phyloP scores from a whole-genome alignment of 176 grass and related monocot species.

The Bromus sterilis region DNA sequence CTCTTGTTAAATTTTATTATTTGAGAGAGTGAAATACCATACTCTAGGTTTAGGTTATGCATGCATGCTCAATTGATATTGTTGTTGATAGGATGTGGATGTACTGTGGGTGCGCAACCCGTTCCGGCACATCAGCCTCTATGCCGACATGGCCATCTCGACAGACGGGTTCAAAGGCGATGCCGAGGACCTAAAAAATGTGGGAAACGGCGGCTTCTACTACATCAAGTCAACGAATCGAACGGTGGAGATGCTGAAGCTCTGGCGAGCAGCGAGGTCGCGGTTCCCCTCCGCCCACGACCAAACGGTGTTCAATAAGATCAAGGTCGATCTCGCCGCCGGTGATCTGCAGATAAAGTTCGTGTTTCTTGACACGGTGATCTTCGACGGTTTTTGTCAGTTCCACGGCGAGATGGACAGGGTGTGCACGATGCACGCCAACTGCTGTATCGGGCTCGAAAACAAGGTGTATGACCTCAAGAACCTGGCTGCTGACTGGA shows the following conservation, averaged over 20 bases:
- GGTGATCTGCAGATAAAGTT: slow-evolving; percentile 5
- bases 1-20: not conserved
- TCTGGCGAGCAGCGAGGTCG: slow-evolving; percentile 25
- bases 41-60: not conserved
- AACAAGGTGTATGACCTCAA: slow-evolving; percentile 43
- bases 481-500: slow-evolving; percentile 26
- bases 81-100: slow-evolving; percentile 35
- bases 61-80: not conserved
- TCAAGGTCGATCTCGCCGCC: slow-evolving; percentile 28
- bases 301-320: slow-evolving; percentile 24
- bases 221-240: slow-evolving; percentile 33
- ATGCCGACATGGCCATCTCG: slow-evolving; percentile 29
- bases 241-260: slow-evolving; percentile 15
- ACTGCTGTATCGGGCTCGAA: slow-evolving; percentile 31
- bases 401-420: not conserved
- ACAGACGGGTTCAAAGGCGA: slow-evolving; percentile 29
- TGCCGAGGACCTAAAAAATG: slow-evolving; percentile 2
- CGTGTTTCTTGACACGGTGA: slow-evolving; percentile 31
- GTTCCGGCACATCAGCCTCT: slow-evolving; percentile 24
- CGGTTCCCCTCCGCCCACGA: slow-evolving; percentile 14
- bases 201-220: slow-evolving; percentile 38
- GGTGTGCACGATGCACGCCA: slow-evolving; percentile 53
- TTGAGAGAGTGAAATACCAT: not conserved
- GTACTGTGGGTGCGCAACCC: slow-evolving; percentile 49
- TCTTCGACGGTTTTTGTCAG: slow-evolving; percentile 41